Base-by-base conservation (phyloP, 805 yeast species). In the Yamadazyma scolyti region DNA sequence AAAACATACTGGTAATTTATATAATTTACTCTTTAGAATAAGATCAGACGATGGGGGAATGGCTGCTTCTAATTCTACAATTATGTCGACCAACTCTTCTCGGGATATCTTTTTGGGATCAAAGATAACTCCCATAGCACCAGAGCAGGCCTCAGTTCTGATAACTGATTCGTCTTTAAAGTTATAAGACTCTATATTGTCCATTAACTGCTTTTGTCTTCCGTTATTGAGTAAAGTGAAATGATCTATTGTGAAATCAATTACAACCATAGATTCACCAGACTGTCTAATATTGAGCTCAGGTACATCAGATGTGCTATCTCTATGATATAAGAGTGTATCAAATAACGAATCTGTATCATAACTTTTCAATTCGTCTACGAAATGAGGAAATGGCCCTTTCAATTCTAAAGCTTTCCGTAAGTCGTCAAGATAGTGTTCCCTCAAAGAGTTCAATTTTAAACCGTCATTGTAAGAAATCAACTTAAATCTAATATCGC, bases 1-100 rank as follows among this genome's bases (percentile, higher is more conserved):
- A 54, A 90, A 93, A 1, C 96, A 96, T 86, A 90, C 80, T 39
- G 98, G 98, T 44, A 90, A 68, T 51, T 74, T 82, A 57, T 90
- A 67, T 29, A 86, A 65, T 48, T 93, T 79, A 1, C 96, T 85
- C 30, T 79, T 79, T 31, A 90, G 84, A 37, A 75, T 70, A 96
- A 97, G 89, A 46, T 81, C 72, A 60, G 78, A 76, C 36, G 78
- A 77, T 50, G 79, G 77, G 5, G 77, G 66, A 33, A 88, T 78
- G 46, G 79, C 82, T 38, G 74, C 60, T 58, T 89, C 97, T 48
- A 80, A 78, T 1, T 85, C 79, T 35, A 77, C 60, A 48, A 93
- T 68, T 14, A 80, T 71, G 27, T 72, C 66, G 37, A 90, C 58
- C 26, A 90, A 60, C 6, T 65, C 64, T 21, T 61, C 44, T 62